These are phyloP conservation scores for Teratosphaeria zuluensis DNA, from an alignment of 2,329 filamentous ascomycete genomes.

Conservation along the genomic window DNA sequence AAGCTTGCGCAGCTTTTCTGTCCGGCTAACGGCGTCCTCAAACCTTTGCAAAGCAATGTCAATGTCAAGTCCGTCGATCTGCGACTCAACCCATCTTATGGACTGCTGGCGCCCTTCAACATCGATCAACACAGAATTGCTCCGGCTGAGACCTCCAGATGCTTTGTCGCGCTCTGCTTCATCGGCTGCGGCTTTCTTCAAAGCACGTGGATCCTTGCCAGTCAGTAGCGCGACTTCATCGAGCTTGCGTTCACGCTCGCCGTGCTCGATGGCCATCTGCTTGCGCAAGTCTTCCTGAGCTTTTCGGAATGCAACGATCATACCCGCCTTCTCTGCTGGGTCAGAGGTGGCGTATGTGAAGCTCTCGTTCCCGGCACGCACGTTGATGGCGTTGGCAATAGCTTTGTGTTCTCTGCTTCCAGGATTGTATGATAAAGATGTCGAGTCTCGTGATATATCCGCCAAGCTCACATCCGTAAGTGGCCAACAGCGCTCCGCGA, in stretches of 20 bases:
- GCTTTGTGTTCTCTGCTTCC: conserved; percentile 44
- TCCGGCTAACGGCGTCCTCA: conserved; percentile 69
- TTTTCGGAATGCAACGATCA: conserved; percentile 85
- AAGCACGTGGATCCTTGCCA: conserved; percentile 36
- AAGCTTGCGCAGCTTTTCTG: conserved; percentile 76
- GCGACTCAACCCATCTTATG: conserved; percentile 85
- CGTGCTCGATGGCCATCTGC: conserved; percentile 73
- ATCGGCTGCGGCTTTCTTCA: conserved; percentile 44
- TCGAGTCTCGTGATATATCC: conserved; percentile 53
- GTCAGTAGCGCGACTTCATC: conserved; percentile 22
- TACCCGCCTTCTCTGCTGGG: conserved; percentile 60
- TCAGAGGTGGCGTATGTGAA: conserved; percentile 86
- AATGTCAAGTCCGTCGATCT: conserved; percentile 94
- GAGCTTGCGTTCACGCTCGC: conserved; percentile 62
- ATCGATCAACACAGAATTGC: conserved; percentile 64
- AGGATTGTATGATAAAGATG: conserved; percentile 16
- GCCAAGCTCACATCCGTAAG: conserved; percentile 87
- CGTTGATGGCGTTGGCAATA: conserved; percentile 71
- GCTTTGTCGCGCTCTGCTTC: conserved; percentile 34
- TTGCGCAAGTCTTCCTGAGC: conserved; percentile 86
- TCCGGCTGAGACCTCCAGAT: conserved; percentile 13
- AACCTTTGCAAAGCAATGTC: conserved; percentile 86
- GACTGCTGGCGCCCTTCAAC: conserved; percentile 96
- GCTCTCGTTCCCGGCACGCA: conserved; percentile 79
- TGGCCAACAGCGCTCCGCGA: conserved; percentile 91